Evolutionary conservation across 805 yeast species (phyloP).

Genomic region (Ogataea minuta): DNA sequence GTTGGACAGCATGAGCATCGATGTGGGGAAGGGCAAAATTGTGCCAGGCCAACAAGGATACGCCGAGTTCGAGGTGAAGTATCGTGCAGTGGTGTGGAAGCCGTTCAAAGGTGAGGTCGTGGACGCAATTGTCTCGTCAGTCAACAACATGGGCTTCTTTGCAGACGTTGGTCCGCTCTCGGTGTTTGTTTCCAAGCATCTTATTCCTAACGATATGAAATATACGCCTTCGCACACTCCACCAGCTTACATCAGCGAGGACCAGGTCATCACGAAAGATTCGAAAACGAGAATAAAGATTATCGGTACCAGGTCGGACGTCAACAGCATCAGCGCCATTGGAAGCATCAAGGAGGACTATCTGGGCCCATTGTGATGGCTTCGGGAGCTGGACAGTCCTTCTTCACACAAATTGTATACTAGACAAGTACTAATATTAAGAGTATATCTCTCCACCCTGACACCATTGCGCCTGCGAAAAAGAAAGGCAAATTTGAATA

Average conservation of each 20-base stretch:
- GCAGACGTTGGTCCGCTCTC: slow-evolving; percentile 97
- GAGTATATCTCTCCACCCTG: slow-evolving; percentile 3
- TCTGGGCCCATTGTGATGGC: slow-evolving; percentile 65
- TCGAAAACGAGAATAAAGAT: slow-evolving; percentile 91
- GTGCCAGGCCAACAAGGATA: slow-evolving; percentile 83
- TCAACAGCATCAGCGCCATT: slow-evolving; percentile 94
- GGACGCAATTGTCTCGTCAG: slow-evolving; percentile 92
- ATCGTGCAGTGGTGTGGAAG: slow-evolving; percentile 95
- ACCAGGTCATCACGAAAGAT: slow-evolving; percentile 92
- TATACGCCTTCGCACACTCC: slow-evolving; percentile 96
- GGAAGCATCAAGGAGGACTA: slow-evolving; percentile 98
- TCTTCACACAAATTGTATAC: slow-evolving; percentile 1
- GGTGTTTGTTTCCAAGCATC: slow-evolving; percentile 91
- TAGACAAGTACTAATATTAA: slow-evolving; percentile 1
- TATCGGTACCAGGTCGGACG: slow-evolving; percentile 97
- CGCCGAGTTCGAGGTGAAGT: slow-evolving; percentile 95
- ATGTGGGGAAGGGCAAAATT: slow-evolving; percentile 91
- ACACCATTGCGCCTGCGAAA: slow-evolving; percentile 8
- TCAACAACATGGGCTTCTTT: slow-evolving; percentile 92
- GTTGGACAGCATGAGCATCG: slow-evolving; percentile 88
- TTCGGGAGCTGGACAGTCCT: slow-evolving; percentile 47
- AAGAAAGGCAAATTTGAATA: slow-evolving; percentile 3
- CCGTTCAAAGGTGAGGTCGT: slow-evolving; percentile 99
- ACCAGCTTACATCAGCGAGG: slow-evolving; percentile 95
- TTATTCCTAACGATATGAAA: slow-evolving; percentile 90